phyloP scores from a whole-genome alignment of 1,284 basidiomycete species.

The Flammula alnicola region DNA sequence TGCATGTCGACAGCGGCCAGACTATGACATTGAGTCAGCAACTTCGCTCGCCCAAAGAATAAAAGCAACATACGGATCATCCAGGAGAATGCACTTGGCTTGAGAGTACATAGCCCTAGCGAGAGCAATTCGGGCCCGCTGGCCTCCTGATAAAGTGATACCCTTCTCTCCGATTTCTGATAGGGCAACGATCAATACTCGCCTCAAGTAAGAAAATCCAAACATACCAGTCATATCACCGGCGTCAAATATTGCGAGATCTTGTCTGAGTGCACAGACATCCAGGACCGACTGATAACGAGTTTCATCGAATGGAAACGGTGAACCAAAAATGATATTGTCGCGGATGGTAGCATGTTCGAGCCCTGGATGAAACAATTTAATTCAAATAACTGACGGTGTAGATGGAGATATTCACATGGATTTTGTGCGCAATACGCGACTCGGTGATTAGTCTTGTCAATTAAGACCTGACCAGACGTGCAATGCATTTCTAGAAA shows the following conservation, averaged over 20 bases:
- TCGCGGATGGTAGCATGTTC: constrained; percentile 80
- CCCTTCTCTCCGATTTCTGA: constrained; percentile 81
- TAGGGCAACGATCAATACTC: constrained; percentile 6
- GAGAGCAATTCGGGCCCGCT: constrained; percentile 77
- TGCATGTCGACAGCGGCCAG: constrained; percentile 91
- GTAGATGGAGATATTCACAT: constrained; percentile 43
- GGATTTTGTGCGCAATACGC: constrained; percentile 72
- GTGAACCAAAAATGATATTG: constrained; percentile 81
- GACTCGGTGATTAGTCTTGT: constrained; percentile 66
- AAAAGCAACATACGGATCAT: constrained; percentile 68
- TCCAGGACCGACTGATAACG: constrained; percentile 78
- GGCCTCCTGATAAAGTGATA: constrained; percentile 80
- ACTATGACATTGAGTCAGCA: constrained; percentile 38
- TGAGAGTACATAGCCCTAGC: constrained; percentile 70
- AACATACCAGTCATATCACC: constrained; percentile 77
- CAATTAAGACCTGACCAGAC: constrained; percentile 61
- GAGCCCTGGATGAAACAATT: constrained; percentile 47
- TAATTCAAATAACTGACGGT: constrained; percentile 1
- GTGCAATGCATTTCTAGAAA: constrained; percentile 71
- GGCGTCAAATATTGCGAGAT: constrained; percentile 78
- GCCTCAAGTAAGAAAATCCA: no score
- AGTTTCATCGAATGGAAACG: constrained; percentile 64
- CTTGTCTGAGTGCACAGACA: constrained; percentile 78
- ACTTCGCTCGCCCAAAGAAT: background rate
- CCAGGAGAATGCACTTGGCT: constrained; percentile 78